Conservation (phyloP, 139 green algal genomes). For the Picochlorum sp. region DNA sequence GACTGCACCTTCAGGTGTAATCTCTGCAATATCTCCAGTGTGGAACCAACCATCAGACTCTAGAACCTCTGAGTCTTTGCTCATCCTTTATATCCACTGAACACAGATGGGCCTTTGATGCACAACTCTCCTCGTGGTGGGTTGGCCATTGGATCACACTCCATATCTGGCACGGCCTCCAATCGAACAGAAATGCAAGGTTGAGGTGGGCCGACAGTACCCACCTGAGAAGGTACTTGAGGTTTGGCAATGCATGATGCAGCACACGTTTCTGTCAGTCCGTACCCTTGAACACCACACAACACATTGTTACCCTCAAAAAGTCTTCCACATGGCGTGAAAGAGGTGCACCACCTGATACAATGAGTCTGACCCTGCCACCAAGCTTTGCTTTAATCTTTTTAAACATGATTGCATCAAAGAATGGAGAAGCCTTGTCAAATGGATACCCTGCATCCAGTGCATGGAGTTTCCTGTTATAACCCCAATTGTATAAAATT, state of each 20-base stretch:
- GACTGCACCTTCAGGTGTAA: slow-evolving; percentile 62
- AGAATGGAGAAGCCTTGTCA: slow-evolving; percentile 55
- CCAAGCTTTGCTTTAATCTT: slow-evolving; percentile 57
- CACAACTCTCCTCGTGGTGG: slow-evolving; percentile 56
- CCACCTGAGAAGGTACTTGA: slow-evolving; percentile 36
- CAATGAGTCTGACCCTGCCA: slow-evolving; percentile 38
- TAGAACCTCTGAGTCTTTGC: slow-evolving; percentile 43
- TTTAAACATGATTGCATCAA: slow-evolving; percentile 59
- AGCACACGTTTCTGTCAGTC: slow-evolving; percentile 82
- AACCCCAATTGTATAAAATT: slow-evolving; percentile 72
- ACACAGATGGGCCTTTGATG: slow-evolving; percentile 67
- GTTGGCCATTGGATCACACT: slow-evolving; percentile 69
- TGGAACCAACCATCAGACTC: slow-evolving; percentile 84
- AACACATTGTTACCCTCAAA: slow-evolving; percentile 34
- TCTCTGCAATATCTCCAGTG: slow-evolving; percentile 86
- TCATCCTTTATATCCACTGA: slow-evolving; percentile 90
- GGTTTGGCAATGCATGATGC: slow-evolving; percentile 60
- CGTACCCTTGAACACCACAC: slow-evolving; percentile 70
- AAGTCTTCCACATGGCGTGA: slow-evolving; percentile 56
- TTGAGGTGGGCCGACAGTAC: slow-evolving; percentile 74
- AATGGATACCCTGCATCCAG: slow-evolving; percentile 45
- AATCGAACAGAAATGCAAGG: slow-evolving; percentile 65
- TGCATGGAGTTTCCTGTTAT: slow-evolving; percentile 62
- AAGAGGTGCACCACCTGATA: slow-evolving; percentile 58
- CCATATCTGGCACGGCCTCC: slow-evolving; percentile 84